Conservation (phyloP, 1,139 yeast genomes). For the Taphrina sp. region DNA sequence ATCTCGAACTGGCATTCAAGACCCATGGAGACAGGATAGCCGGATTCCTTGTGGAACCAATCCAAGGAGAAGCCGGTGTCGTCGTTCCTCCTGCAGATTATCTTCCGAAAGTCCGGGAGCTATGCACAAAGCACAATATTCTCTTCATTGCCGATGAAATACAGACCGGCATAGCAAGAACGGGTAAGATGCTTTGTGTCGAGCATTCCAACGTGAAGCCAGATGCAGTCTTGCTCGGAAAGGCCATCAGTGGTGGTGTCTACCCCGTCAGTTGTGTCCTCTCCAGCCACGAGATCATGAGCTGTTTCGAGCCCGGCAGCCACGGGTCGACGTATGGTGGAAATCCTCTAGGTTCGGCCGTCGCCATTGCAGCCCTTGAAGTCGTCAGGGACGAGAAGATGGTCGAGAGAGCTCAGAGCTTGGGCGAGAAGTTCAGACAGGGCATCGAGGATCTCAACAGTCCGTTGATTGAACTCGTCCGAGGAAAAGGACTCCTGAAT, state of each 20-base stretch:
- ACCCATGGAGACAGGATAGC: slow-evolving; percentile 89
- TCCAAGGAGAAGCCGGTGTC: slow-evolving; percentile 98
- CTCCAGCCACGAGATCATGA: slow-evolving; percentile 84
- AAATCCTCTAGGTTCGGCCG: slow-evolving; percentile 91
- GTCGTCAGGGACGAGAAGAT: slow-evolving; percentile 85
- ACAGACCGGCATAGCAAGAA: slow-evolving; percentile 96
- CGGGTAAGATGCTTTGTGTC: slow-evolving; percentile 88
- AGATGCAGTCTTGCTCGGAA: slow-evolving; percentile 82
- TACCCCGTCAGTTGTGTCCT: slow-evolving; percentile 88
- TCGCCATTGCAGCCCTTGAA: slow-evolving; percentile 89
- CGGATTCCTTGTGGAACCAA: slow-evolving; percentile 89
- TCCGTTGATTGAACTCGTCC: slow-evolving; percentile 75
- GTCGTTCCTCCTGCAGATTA: slow-evolving; percentile 79
- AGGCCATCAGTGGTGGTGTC: slow-evolving; percentile 95
- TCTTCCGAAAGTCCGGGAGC: slow-evolving; percentile 63
- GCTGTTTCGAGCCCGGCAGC: slow-evolving; percentile 87
- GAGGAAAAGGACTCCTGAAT: slow-evolving; percentile 86
- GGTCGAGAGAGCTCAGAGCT: slow-evolving; percentile 68
- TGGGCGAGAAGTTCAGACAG: slow-evolving; percentile 70
- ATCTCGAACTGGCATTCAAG: slow-evolving; percentile 75
- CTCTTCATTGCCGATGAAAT: slow-evolving; percentile 92
- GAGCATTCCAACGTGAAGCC: slow-evolving; percentile 85
- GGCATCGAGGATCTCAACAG: slow-evolving; percentile 63
- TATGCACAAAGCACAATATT: slow-evolving; percentile 81
- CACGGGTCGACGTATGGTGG: slow-evolving; percentile 99